Conservation (phyloP, 1,139 yeast species). For the Blastobotrys aristatus region DNA sequence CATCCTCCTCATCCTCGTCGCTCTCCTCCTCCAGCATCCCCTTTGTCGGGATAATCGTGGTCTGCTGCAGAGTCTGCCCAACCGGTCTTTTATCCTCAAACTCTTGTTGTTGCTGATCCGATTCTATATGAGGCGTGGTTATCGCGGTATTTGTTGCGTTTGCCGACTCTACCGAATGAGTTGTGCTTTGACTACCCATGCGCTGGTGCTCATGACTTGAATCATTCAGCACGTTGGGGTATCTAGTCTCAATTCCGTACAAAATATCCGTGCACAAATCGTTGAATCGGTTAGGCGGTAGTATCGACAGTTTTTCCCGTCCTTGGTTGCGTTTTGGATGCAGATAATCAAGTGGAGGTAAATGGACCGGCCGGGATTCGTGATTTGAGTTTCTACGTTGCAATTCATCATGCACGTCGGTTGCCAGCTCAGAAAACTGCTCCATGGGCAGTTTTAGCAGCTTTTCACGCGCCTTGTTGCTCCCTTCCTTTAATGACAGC, state of each 20-base stretch:
- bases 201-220: neutral
- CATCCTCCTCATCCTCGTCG: conserved; percentile 27
- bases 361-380: conserved; percentile 21
- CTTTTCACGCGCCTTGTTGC: conserved; percentile 77
- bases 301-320: conserved; percentile 79
- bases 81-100: conserved; percentile 2
- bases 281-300: conserved; percentile 76
- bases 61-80: conserved; percentile 22
- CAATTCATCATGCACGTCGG: conserved; percentile 90
- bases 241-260: conserved; percentile 77
- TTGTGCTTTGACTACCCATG: neutral
- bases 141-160: neutral
- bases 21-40: conserved; percentile 30
- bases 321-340: conserved; percentile 97
- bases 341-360: conserved; percentile 39
- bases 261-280: conserved; percentile 89
- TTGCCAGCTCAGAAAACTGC: conserved; percentile 85
- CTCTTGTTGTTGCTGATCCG: neutral
- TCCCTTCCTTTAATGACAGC: conserved; percentile 25
- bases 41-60: conserved; percentile 31
- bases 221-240: conserved; percentile 15
- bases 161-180: neutral
- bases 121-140: neutral
- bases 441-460: conserved; percentile 70
- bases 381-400: conserved; percentile 55